Conservation (phyloP, 345 rosid genomes). For the Gossypium ekmanianum region DNA sequence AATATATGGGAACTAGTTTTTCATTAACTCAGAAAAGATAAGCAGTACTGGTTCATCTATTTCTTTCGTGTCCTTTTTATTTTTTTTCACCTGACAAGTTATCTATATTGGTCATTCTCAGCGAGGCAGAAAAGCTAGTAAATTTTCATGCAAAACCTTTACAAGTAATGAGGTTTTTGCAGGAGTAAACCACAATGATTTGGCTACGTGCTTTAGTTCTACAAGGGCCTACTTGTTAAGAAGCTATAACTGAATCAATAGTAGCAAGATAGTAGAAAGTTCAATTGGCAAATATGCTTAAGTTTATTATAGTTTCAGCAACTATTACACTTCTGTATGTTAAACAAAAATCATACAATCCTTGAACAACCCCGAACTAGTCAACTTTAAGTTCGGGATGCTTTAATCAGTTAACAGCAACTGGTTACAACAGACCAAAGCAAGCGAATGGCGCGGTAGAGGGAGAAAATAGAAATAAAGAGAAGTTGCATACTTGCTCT, state of each 20-base stretch:
- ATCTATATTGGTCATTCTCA: background rate
- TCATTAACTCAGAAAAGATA: background rate
- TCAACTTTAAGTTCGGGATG: background rate
- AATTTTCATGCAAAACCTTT: background rate
- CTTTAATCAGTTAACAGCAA: background rate
- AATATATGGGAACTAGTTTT: background rate
- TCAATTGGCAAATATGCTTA: background rate
- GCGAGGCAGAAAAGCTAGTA: background rate
- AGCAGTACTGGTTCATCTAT: background rate
- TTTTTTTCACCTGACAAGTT: background rate
- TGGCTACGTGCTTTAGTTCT: background rate
- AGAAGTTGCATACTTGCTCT: constrained; percentile 49
- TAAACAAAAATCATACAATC: background rate
- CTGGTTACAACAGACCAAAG: background rate
- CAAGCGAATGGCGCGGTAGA: background rate
- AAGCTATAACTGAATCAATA: background rate
- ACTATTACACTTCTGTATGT: background rate
- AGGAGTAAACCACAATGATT: background rate
- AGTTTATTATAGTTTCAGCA: background rate
- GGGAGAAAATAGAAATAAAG: background rate
- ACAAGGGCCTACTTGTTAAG: background rate
- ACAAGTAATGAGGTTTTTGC: background rate
- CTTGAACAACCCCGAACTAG: background rate
- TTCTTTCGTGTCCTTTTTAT: background rate
- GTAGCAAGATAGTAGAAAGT: background rate